These are phyloP conservation scores for Sugiyamaella castrensis DNA, from an alignment of 1,139 yeast species.

Conservation along the genomic window DNA sequence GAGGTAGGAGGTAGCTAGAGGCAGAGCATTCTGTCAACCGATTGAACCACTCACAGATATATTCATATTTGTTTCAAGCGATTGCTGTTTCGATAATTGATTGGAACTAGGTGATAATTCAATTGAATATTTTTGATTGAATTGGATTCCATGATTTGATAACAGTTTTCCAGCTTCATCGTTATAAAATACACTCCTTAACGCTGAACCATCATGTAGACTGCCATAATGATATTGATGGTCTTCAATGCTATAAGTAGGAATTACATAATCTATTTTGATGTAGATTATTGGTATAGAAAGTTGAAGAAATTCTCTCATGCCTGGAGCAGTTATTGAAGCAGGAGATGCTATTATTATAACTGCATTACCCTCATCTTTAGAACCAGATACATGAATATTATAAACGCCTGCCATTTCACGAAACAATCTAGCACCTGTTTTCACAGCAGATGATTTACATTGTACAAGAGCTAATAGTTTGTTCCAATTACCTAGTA, in stretches of 20 bases:
- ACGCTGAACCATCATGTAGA: conserved; percentile 12
- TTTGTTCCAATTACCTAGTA: conserved; percentile 36
- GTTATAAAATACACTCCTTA: conserved; percentile 10
- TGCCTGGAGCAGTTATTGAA: conserved; percentile 57
- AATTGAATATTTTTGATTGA: conserved; percentile 5
- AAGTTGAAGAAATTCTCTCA: conserved; percentile 49
- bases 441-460: conserved; percentile 48
- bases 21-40: no score
- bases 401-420: conserved; percentile 58
- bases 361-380: conserved; percentile 35
- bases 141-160: conserved; percentile 7
- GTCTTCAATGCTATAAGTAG: conserved; percentile 9
- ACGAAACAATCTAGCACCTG: conserved; percentile 52
- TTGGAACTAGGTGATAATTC: neutral
- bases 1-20: no score
- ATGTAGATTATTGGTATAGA: conserved; percentile 46
- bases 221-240: conserved; percentile 11
- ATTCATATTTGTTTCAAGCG: no score
- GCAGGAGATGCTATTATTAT: conserved; percentile 57
- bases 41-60: no score
- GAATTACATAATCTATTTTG: conserved; percentile 18
- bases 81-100: no score
- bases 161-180: conserved; percentile 11
- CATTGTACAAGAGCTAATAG: conserved; percentile 54
- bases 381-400: conserved; percentile 28